Percentiles rank a stretch among this genome's conserved stretches.
phyloP scores from a whole-genome alignment of 2,329 filamentous ascomycete genomes.

The Sclerotinia nivalis region DNA sequence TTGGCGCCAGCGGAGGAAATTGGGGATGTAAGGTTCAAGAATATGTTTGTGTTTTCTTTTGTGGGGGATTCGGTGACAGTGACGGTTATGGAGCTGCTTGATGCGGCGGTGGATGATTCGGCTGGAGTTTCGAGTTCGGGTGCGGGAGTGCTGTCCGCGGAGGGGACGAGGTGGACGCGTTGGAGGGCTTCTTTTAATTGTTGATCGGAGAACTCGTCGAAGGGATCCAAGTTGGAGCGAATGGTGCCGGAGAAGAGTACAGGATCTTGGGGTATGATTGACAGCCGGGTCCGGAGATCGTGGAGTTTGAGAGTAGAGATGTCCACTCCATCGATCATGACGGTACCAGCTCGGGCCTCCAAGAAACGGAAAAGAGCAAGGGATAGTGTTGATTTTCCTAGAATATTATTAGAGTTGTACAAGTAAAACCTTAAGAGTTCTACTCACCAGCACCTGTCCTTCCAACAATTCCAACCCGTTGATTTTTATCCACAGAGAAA shows the following conservation, averaged over 20 bases:
- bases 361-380: slow-evolving; percentile 36
- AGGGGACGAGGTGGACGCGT: slow-evolving; percentile 77
- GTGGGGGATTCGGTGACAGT: slow-evolving; percentile 37
- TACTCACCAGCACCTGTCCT: slow-evolving; percentile 38
- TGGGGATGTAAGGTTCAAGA: slow-evolving; percentile 59
- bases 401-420: slow-evolving; percentile 26
- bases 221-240: slow-evolving; percentile 87
- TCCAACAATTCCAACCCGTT: slow-evolving; percentile 45
- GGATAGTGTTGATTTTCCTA: slow-evolving; percentile 36
- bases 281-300: slow-evolving; percentile 36
- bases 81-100: background rate
- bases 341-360: slow-evolving; percentile 45
- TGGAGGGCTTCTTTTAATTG: slow-evolving; percentile 81
- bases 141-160: slow-evolving; percentile 4
- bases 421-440: slow-evolving; percentile 6
- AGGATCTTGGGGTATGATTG: slow-evolving; percentile 55
- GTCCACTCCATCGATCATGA: slow-evolving; percentile 38
- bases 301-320: slow-evolving; percentile 40
- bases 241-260: slow-evolving; percentile 87
- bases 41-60: slow-evolving; percentile 62
- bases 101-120: slow-evolving; percentile 19
- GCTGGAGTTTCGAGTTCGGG: slow-evolving; percentile 9
- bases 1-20: slow-evolving; percentile 71
- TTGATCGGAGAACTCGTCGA: slow-evolving; percentile 79
- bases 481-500: slow-evolving; percentile 63